These are phyloP conservation scores for Trichoderma pleuroti DNA, from an alignment of 2,329 filamentous ascomycete genomes.

Conservation along the genomic window DNA sequence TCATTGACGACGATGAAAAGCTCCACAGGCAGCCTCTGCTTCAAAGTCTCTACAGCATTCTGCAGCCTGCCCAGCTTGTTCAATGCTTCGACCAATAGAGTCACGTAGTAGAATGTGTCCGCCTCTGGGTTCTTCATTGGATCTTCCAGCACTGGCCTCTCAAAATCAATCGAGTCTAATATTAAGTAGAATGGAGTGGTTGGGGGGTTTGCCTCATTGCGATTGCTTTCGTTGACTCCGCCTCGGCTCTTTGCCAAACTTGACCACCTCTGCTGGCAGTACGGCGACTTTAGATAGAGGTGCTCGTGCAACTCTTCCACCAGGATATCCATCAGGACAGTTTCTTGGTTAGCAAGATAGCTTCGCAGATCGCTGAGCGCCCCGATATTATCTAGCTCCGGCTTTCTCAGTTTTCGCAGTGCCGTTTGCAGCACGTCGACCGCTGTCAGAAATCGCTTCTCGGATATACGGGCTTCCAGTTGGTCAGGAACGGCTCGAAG, in stretches of 20 bases:
- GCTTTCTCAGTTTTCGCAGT: constrained; percentile 75
- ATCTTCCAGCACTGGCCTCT: constrained; percentile 71
- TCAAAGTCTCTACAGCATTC: constrained; percentile 81
- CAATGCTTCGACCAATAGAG: constrained; percentile 79
- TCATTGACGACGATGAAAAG: constrained; percentile 92
- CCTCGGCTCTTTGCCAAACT: constrained; percentile 67
- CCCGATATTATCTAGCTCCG: constrained; percentile 87
- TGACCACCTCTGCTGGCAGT: constrained; percentile 96
- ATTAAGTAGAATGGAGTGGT: constrained; percentile 56
- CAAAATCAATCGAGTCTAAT: constrained; percentile 58
- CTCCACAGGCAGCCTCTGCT: constrained; percentile 89
- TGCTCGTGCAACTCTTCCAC: constrained; percentile 98
- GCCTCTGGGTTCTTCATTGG: constrained; percentile 89
- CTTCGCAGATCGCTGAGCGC: constrained; percentile 79
- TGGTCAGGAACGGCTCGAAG: constrained; percentile 86
- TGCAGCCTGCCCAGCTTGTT: constrained; percentile 87
- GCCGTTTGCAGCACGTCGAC: constrained; percentile 90
- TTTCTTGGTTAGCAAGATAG: constrained; percentile 92
- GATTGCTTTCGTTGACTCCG: constrained; percentile 44
- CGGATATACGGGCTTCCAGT: constrained; percentile 88
- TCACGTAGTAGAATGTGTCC: constrained; percentile 92
- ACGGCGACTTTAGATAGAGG: constrained; percentile 94
- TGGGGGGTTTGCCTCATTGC: constrained; percentile 42
- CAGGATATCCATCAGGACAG: constrained; percentile 84
- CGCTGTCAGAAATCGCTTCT: constrained; percentile 90